Evolutionary conservation across 257 asterid species (phyloP), one percentile per base, ranked within the genome.

Genomic region (Paulownia fortunei): DNA sequence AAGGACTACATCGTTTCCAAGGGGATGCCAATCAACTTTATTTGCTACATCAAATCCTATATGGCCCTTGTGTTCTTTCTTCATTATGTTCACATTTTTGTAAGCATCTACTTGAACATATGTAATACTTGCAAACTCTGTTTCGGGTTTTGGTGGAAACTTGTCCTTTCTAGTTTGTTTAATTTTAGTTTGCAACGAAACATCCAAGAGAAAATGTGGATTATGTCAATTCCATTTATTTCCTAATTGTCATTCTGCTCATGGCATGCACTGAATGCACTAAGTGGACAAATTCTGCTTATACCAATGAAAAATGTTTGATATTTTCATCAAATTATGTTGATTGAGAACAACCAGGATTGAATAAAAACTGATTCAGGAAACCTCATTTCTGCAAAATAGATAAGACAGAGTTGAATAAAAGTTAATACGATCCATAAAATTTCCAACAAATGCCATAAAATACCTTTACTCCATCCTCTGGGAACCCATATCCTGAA

Each of bases 401-500:
- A 18, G 60, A 52, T 52, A 52, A 19, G 3, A 18, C 18, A n/a
- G 27, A 18, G n/a, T n/a, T n/a, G n/a, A n/a, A 8, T 5, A 1
- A n/a, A 8, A 21, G 3, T 24, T 11, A 11, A 24, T 26, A 65
- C 8, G 37, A 68, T 69, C 7, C 8, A 21, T 13, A 44, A 39
- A 37, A n/a, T 65, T 65, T 23, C 69, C 6, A 42, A 46, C 26
- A 8, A 26, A 13, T 16, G 42, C 32, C n/a, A 6, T 24, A 32
- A 27, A 46, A 55, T 84, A 93, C 98, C 98, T 93, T 86, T 27
- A 93, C 54, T 76, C 97, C 94, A 72, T 89, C 94, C 86, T 93
- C 98, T 52, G 84, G 94, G 73, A 93, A 93, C 26, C 96, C 94
- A 87, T 91, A 91, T 36, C 94, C 98, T 93, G 86, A 51, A 66